Evolutionary conservation across 139 green algal genomes (phyloP), one percentile per base, ranked within the genome.

Genomic region (Pleodorina starrii): DNA sequence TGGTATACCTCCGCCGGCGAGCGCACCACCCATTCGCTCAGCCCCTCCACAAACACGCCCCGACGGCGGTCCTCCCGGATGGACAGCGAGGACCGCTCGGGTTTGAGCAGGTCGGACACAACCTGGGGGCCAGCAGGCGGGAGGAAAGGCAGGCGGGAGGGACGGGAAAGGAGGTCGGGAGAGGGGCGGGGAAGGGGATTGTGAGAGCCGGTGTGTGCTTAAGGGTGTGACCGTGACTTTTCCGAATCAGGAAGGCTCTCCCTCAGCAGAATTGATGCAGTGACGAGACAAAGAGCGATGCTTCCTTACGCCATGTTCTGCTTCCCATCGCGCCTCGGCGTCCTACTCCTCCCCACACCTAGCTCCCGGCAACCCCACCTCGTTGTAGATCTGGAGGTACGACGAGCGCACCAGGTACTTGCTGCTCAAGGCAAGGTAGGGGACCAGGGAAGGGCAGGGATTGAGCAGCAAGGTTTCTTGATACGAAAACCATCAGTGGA

Each of bases 351-450:
- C 35, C 63, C n/a, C 63, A 16, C 29, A 73, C 32, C 16, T 23
- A 73, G 11, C 63, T 23, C 1, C n/a, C n/a, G n/a, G n/a, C n/a
- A n/a, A n/a, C n/a, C 63, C 84, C 78, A 97, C 95, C 92, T 99
- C 98, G 90, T 99, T 99, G 93, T 99, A 99, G 79, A 99, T 99
- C 92, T 99, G 97, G 14, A 99, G 91, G 91, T 99, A 99, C 0
- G 96, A 97, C 5, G 96, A 96, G 0, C 97, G 95, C 7, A 99
- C 98, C 38, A 99, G 96, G 91, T 98, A 99, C 92, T 98, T 99
- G 89, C 88, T 97, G 80, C 90, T 40, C 63, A 17, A 5, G 63
- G n/a, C n/a, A n/a, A n/a, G n/a, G n/a, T n/a, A n/a, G n/a, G n/a
- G n/a, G n/a, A n/a, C n/a, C n/a, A n/a, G n/a, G n/a, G n/a, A n/a